Evolutionary conservation across 768 basidiomycete genomes (phyloP).

Genomic region (Lentinus tigrinus): DNA sequence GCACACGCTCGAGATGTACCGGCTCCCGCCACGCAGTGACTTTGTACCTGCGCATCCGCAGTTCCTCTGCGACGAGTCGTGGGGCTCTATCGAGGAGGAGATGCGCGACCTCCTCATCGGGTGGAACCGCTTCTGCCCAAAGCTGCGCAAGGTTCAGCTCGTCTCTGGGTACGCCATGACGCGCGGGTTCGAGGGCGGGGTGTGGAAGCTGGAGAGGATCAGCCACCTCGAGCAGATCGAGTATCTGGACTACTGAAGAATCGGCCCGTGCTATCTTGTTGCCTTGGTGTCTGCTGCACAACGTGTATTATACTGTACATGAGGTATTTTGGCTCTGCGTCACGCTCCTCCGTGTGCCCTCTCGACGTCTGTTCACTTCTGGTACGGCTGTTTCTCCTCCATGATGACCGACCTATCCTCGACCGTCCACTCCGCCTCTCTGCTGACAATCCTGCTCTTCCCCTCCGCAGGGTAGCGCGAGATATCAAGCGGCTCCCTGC

Average conservation of each 20-base stretch:
- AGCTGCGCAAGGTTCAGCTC: constrained; percentile 42
- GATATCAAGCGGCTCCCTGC: constrained; percentile 20
- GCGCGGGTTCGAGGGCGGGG: constrained; percentile 35
- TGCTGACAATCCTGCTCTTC: constrained; percentile 13
- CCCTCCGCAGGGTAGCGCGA: constrained; percentile 21
- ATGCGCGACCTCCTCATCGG: constrained; percentile 40
- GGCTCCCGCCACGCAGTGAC: constrained; percentile 4
- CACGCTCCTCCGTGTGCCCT: no score
- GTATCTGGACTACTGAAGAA: constrained; percentile 12
- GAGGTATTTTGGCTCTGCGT: no score
- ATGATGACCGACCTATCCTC: constrained; percentile 5
- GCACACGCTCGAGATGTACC: constrained; percentile 40
- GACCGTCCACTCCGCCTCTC: constrained; percentile 9
- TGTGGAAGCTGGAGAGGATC: constrained; percentile 26
- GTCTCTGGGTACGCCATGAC: constrained; percentile 39
- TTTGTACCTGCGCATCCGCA: constrained; percentile 10
- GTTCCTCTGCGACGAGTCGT: constrained; percentile 21
- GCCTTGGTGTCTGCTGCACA: no score
- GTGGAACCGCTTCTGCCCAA: constrained; percentile 42
- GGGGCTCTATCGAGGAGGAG: constrained; percentile 25
- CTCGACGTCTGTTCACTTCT: not conserved
- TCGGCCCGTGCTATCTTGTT: no score
- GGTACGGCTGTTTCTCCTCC: no score
- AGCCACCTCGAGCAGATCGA: constrained; percentile 1
- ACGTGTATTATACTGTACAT: no score